Evolutionary conservation across 495 filamentous ascomycete genomes (phyloP), one percentile per base, ranked within the genome.

Genomic region (Astrothelium macrocarpum): DNA sequence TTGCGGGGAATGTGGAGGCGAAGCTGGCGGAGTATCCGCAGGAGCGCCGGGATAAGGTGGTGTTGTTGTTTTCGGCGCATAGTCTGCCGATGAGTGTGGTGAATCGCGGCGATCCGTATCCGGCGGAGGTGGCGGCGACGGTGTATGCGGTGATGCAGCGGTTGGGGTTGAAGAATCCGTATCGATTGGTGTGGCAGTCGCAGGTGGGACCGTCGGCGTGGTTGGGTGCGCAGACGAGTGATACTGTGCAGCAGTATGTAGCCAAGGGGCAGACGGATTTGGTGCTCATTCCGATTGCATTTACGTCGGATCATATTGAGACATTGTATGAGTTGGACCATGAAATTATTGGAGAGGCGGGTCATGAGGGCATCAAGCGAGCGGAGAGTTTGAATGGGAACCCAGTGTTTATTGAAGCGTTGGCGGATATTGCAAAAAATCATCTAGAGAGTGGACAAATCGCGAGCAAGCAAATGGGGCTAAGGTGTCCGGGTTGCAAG

Each of bases 251-350:
- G 71, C 79, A 88, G 36, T 96, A 96, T 70, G 87, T 97, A 62
- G 85, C 88, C 70, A 90, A 94, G 72, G 93, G 91, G 1, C 88
- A 96, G 71, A 93, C 87, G 32, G 90, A 99, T 70, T 78, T 99
- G 32, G 80, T 97, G 7, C 80, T 99, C 2, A 91, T 99, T 64
- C 95, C 95, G 1, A 94, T 99, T 64, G 95, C 95, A 11, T 99
- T 99, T 71, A 99, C 95, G 1, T 94, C 89, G 59, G 95, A 99
- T 69, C 95, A 99, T 70, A 99, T 99, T 68, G 95, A 99, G 76
- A 99, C 95, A 1, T 80, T 99, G 1, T 96, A 87, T 72, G 95
- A 99, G 78, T 79, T 99, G 58, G 95, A 99, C 71, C 81, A 91
- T 65, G 95, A 99, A 74, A 89, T 99, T 39, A 97, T 97, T 71